A percentile compares a stretch with the other conserved stretches of the same genome.
Conservation (phyloP, 108 stramenopile species). For the Mayamaea pseudoterrestris region DNA sequence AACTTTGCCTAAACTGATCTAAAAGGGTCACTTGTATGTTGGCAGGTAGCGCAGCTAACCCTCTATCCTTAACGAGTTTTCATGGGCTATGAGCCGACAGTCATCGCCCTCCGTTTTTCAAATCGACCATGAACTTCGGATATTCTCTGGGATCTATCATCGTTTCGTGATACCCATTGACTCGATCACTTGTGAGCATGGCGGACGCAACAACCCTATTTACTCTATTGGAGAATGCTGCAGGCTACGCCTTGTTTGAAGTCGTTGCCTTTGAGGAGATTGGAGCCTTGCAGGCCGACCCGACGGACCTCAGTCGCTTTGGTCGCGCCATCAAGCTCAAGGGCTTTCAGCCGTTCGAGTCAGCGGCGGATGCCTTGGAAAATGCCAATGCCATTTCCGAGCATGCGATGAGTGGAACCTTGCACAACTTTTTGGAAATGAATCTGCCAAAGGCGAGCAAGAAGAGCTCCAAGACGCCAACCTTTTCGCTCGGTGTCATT, state of each 20-base stretch:
- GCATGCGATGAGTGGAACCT: conserved; percentile 57
- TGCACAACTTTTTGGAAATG: conserved; percentile 91
- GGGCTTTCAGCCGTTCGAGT: conserved; percentile 93
- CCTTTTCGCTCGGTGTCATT: conserved; percentile 77
- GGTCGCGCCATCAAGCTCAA: conserved; percentile 92
- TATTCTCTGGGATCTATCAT: too few species aligned
- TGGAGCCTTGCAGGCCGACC: conserved; percentile 59
- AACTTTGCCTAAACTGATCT: too few species aligned
- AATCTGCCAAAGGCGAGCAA: conserved; percentile 84
- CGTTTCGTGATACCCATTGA: too few species aligned
- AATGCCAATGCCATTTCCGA: conserved; percentile 85
- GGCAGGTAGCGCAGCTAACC: too few species aligned
- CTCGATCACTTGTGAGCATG: too few species aligned
- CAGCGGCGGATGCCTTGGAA: conserved; percentile 90
- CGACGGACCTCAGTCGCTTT: conserved; percentile 84
- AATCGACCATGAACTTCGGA: too few species aligned
- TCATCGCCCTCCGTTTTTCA: too few species aligned
- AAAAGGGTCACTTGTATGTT: too few species aligned
- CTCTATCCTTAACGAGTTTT: too few species aligned
- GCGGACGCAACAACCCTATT: conserved; percentile 59
- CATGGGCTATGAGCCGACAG: too few species aligned
- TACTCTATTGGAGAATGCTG: conserved; percentile 89
- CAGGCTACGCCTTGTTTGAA: conserved; percentile 97
- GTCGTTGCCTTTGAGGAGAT: conserved; percentile 95
- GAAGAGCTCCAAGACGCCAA: conserved; percentile 45